Evolutionary conservation across 2,329 filamentous ascomycete genomes (phyloP).

Genomic region (Rhexocercosporidium sp.): DNA sequence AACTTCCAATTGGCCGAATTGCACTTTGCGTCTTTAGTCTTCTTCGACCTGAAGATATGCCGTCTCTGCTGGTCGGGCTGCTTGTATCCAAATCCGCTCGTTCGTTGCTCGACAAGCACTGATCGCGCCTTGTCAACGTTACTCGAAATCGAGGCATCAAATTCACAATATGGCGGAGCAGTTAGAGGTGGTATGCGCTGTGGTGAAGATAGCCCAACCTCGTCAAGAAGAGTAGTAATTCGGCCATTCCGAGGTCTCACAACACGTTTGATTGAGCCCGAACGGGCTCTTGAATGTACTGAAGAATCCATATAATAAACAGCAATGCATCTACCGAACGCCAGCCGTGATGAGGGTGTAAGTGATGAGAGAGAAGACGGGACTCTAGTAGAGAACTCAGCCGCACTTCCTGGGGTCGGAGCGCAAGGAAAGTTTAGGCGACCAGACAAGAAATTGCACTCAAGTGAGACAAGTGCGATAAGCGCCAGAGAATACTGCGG

Average conservation of each 20-base stretch:
- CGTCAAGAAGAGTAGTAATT: neutral
- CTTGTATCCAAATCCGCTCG: constrained; percentile 2
- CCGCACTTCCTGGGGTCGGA: neutral
- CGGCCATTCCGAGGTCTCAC: neutral
- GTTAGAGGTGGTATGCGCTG: neutral
- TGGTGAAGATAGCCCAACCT: constrained; percentile 4
- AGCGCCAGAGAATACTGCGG: neutral
- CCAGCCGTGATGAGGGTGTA: no score
- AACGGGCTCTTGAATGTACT: neutral
- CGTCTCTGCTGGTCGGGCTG: constrained; percentile 11
- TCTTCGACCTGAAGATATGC: constrained; percentile 14
- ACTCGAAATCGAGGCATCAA: neutral
- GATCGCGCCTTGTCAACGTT: constrained; percentile 5
- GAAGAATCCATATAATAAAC: neutral
- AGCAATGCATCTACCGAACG: neutral
- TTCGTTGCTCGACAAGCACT: constrained; percentile 11
- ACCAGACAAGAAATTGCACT: neutral
- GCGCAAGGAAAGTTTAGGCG: neutral
- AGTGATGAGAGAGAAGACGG: neutral
- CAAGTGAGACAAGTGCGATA: neutral
- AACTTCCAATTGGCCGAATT: constrained; percentile 16
- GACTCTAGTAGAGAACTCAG: neutral
- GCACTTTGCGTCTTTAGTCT: constrained; percentile 15
- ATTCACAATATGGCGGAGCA: neutral
- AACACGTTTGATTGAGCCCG: neutral